Percentiles rank a stretch among this genome's conserved stretches.
phyloP scores from a whole-genome alignment of 2,329 filamentous ascomycete species.

The Fusarium anthophilum region DNA sequence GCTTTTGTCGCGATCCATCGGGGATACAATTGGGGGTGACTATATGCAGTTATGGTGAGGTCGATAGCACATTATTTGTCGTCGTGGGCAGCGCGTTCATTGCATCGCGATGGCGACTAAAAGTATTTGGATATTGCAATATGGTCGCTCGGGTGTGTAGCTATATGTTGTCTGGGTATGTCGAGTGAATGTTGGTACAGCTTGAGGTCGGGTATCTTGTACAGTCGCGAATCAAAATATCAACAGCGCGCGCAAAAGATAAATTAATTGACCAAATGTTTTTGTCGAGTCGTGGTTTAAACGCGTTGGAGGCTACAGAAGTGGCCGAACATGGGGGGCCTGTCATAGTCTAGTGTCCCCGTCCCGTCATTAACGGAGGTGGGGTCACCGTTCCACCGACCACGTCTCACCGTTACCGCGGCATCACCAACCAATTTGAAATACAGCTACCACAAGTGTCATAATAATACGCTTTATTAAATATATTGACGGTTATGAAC shows the following conservation, averaged over 20 bases:
- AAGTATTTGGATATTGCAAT: neutral
- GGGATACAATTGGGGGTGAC: neutral
- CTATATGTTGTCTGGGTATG: neutral
- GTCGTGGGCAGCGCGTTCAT: conserved; percentile 30
- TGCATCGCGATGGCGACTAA: conserved; percentile 30
- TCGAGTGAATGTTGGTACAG: conserved; percentile 1
- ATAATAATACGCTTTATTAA: neutral
- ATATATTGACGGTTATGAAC: neutral
- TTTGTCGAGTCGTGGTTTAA: conserved; percentile 31
- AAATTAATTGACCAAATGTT: conserved; percentile 26
- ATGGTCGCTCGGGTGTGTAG: neutral
- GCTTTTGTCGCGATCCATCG: conserved; percentile 43
- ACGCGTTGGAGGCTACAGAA: conserved; percentile 25
- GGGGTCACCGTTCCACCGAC: conserved; percentile 1
- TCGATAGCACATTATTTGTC: conserved; percentile 33
- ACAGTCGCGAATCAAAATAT: conserved; percentile 24
- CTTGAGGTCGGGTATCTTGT: conserved; percentile 3
- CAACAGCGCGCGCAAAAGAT: conserved; percentile 28
- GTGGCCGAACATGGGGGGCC: conserved; percentile 10
- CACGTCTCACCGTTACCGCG: neutral
- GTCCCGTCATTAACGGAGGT: conserved; percentile 18
- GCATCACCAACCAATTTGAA: neutral
- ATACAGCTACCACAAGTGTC: neutral
- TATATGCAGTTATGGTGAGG: conserved; percentile 16
- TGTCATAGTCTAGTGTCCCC: conserved; percentile 1